Evolutionary conservation across 2,329 filamentous ascomycete genomes (phyloP).

Genomic region (Scolecobasidium constrictum): DNA sequence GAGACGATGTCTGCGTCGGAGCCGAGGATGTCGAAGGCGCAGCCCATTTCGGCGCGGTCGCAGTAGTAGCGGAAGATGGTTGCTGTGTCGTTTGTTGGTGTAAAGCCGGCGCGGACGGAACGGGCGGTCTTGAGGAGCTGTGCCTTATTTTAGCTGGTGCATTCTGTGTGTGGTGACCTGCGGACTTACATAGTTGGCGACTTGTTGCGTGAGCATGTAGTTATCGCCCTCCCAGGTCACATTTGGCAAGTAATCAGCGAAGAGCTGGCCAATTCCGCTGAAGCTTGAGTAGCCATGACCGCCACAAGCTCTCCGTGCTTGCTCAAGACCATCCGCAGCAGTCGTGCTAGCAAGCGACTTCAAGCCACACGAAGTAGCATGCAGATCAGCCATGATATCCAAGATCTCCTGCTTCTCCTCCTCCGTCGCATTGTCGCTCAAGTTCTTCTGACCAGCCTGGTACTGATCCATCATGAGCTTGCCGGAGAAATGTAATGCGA

Average conservation of each 20-base stretch:
- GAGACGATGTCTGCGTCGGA: constrained; percentile 59
- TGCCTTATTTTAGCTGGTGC: too few relatives aligned
- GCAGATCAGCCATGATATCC: constrained; percentile 55
- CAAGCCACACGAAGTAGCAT: constrained; percentile 65
- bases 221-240: constrained; percentile 69
- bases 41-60: constrained; percentile 55
- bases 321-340: constrained; percentile 63
- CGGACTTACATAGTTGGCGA: constrained; percentile 55
- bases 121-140: constrained; percentile 64
- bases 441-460: constrained; percentile 58
- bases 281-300: constrained; percentile 69
- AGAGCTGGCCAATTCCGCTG: constrained; percentile 65
- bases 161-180: too few relatives aligned
- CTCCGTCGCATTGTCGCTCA: constrained; percentile 39
- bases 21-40: constrained; percentile 63
- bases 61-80: constrained; percentile 56
- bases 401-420: constrained; percentile 46
- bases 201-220: constrained; percentile 75
- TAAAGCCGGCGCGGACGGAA: constrained; percentile 53
- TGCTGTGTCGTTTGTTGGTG: constrained; percentile 57
- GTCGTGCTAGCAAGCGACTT: constrained; percentile 64
- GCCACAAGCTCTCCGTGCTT: constrained; percentile 64
- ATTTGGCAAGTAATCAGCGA: constrained; percentile 64
- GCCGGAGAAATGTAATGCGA: constrained; percentile 70
- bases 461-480: constrained; percentile 67